These are phyloP conservation scores for Homolaphlyctis polyrhiza DNA, from an alignment of 371 early-diverging fungal species.

Conservation along the genomic window DNA sequence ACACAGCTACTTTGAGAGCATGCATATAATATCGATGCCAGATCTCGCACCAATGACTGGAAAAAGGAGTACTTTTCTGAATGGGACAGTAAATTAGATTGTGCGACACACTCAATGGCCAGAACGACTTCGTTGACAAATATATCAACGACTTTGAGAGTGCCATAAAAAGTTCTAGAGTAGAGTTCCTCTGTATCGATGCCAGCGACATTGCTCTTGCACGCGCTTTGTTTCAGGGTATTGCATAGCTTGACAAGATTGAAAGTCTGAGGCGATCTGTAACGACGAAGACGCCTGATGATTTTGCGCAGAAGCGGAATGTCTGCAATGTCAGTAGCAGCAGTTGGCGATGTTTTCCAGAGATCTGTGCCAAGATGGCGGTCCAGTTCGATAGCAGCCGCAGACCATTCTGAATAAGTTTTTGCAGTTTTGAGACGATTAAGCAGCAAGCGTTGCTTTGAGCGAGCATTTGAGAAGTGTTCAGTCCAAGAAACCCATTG, in stretches of 20 bases:
- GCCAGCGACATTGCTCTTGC: conserved; percentile 76
- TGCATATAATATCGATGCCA: no score
- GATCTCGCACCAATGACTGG: no score
- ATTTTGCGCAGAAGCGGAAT: conserved; percentile 63
- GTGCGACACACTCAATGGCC: conserved; percentile 31
- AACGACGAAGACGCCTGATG: conserved; percentile 30
- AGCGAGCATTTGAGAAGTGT: conserved; percentile 60
- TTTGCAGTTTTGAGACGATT: conserved; percentile 5
- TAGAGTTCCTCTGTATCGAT: conserved; percentile 66
- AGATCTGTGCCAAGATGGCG: conserved; percentile 59
- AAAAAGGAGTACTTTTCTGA: conserved; percentile 31
- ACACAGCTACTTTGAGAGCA: no score
- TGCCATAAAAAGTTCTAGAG: conserved; percentile 36
- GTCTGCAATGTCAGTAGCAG: conserved; percentile 60
- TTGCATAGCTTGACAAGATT: conserved; percentile 1
- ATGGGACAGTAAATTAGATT: conserved; percentile 8
- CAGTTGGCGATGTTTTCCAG: conserved; percentile 67
- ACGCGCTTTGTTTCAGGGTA: conserved; percentile 43
- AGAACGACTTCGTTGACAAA: conserved; percentile 27
- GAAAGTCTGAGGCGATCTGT: conserved; percentile 5
- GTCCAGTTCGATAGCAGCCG: conserved; percentile 66
- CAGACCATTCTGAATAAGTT: conserved; percentile 63
- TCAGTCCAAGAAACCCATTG: conserved; percentile 68
- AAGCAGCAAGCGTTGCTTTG: conserved; percentile 5
- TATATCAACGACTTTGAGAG: conserved; percentile 35